Percentiles rank a stretch among this genome's conserved stretches.
Evolutionary conservation across 495 filamentous ascomycete species (phyloP).

Genomic region (Penicillium canescens): DNA sequence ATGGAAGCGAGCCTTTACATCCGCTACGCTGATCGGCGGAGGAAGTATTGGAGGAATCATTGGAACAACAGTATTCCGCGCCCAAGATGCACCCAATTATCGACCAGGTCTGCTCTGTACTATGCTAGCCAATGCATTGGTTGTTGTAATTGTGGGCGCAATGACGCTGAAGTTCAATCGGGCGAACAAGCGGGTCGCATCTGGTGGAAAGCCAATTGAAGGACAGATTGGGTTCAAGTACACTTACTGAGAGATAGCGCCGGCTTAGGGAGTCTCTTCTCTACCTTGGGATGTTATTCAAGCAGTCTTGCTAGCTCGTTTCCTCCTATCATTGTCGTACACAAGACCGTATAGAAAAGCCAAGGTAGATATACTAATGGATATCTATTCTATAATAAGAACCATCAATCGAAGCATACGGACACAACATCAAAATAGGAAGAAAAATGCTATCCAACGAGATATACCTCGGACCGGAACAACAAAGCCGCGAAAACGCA

Average conservation of each 20-base stretch:
- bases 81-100: conserved; percentile 50
- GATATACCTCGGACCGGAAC: conserved; percentile 10
- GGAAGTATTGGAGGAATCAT: conserved; percentile 56
- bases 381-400: too few species aligned
- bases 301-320: too few species aligned
- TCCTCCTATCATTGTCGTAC: too few species aligned
- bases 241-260: conserved; percentile 5
- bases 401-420: too few species aligned
- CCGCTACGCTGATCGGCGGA: conserved; percentile 43
- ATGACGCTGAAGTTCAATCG: conserved; percentile 23
- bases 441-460: too few species aligned
- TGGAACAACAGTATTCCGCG: conserved; percentile 52
- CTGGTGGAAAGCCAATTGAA: conserved; percentile 48
- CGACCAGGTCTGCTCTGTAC: conserved; percentile 43
- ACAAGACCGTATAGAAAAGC: too few species aligned
- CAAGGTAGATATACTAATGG: too few species aligned
- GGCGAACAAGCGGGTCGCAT: conserved; percentile 50
- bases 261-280: background rate
- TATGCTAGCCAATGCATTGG: conserved; percentile 33
- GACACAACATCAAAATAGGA: too few species aligned
- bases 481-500: background rate
- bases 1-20: conserved; percentile 59
- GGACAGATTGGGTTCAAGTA: conserved; percentile 33
- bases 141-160: conserved; percentile 26
- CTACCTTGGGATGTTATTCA: too few species aligned